Conservation (phyloP, 2,329 filamentous ascomycete genomes). For the Fusarium sp. region DNA sequence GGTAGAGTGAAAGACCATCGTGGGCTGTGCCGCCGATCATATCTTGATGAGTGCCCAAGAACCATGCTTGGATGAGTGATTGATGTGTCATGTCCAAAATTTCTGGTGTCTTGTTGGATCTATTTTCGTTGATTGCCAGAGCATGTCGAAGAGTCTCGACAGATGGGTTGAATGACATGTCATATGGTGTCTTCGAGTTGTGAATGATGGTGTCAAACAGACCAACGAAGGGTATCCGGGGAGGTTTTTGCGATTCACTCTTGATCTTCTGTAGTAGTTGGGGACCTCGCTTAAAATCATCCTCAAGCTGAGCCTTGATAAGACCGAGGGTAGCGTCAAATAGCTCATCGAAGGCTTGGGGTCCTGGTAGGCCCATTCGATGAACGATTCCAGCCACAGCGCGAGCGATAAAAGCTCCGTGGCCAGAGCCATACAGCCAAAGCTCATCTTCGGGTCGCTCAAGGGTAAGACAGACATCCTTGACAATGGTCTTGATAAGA, state of each 20-base stretch:
- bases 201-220: conserved; percentile 38
- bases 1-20: conserved; percentile 42
- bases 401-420: conserved; percentile 39
- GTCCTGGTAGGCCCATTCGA: conserved; percentile 30
- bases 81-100: conserved; percentile 16
- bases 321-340: conserved; percentile 32
- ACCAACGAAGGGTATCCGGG: conserved; percentile 42
- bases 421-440: conserved; percentile 44
- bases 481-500: conserved; percentile 39
- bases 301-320: conserved; percentile 41
- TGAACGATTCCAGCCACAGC: conserved; percentile 43
- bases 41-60: conserved; percentile 42
- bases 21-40: conserved; percentile 37
- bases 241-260: conserved; percentile 13
- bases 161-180: conserved; percentile 35
- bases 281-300: conserved; percentile 35
- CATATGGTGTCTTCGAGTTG: conserved; percentile 21
- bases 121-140: conserved; percentile 41
- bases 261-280: conserved; percentile 29
- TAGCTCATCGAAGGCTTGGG: conserved; percentile 34
- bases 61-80: conserved; percentile 44
- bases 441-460: conserved; percentile 41
- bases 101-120: conserved; percentile 16
- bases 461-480: conserved; percentile 31
- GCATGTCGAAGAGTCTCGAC: conserved; percentile 41